Percentiles rank a stretch among this genome's conserved stretches.
Evolutionary conservation across 768 basidiomycete species (phyloP).

Genomic region (Polyporus arcularius): DNA sequence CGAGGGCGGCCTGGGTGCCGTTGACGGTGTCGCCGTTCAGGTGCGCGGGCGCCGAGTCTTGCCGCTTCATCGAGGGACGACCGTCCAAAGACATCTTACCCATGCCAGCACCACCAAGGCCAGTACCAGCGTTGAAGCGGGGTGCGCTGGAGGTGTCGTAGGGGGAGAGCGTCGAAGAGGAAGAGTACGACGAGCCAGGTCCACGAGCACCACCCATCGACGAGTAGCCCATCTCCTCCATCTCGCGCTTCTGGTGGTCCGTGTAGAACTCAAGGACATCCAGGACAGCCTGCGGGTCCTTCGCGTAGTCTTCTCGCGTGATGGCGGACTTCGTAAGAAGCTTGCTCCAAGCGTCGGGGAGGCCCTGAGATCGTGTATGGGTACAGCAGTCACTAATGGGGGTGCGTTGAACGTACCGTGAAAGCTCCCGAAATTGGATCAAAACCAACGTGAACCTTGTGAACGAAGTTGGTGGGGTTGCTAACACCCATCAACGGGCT

Average conservation of each 20-base stretch:
- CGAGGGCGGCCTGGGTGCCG: slow-evolving; percentile 40
- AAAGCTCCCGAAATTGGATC: slow-evolving; percentile 94
- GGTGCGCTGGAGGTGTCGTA: slow-evolving; percentile 51
- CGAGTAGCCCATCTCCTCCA: slow-evolving; percentile 56
- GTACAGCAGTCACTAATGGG: neutral
- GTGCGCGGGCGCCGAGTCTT: slow-evolving; percentile 46
- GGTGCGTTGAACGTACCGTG: slow-evolving; percentile 60
- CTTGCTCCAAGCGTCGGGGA: slow-evolving; percentile 97
- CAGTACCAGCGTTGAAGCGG: slow-evolving; percentile 90
- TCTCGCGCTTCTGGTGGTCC: slow-evolving; percentile 93
- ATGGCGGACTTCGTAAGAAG: slow-evolving; percentile 97
- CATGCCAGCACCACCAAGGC: slow-evolving; percentile 70
- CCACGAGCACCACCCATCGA: slow-evolving; percentile 33
- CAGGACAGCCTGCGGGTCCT: slow-evolving; percentile 95
- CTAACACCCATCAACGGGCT: slow-evolving; percentile 92
- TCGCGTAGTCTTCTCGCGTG: slow-evolving; percentile 96
- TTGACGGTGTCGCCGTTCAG: slow-evolving; percentile 32
- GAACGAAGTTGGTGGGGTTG: slow-evolving; percentile 96
- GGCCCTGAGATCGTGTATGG: slow-evolving; percentile 54
- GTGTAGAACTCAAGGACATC: slow-evolving; percentile 99
- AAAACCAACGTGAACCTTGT: slow-evolving; percentile 98
- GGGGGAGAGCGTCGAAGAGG: slow-evolving; percentile 31
- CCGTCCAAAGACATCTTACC: slow-evolving; percentile 42
- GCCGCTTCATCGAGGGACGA: slow-evolving; percentile 44
- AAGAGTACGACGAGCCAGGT: slow-evolving; percentile 27